A percentile compares a stretch with the other conserved stretches of the same genome.
phyloP scores from a whole-genome alignment of 2,329 filamentous ascomycete genomes.

The Orbilia blumenaviensis region DNA sequence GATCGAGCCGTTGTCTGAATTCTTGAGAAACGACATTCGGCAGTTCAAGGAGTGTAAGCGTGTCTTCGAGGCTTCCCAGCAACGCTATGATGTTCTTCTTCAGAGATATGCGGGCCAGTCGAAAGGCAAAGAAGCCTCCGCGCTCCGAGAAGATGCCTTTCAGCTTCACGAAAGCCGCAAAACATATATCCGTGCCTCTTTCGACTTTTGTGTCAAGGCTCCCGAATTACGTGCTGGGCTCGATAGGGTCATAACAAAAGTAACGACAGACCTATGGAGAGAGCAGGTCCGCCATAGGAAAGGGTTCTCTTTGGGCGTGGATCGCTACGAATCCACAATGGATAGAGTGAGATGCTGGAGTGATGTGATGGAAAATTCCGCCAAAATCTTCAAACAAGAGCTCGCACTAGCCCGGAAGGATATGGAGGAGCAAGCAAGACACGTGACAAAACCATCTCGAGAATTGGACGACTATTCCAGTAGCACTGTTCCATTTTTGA shows the following conservation, averaged over 20 bases:
- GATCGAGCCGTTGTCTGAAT: constrained; percentile 81
- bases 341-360: constrained; percentile 92
- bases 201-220: constrained; percentile 90
- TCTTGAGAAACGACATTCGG: constrained; percentile 80
- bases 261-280: constrained; percentile 87
- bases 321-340: constrained; percentile 79
- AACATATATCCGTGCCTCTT: constrained; percentile 85
- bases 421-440: constrained; percentile 79
- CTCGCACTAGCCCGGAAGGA: constrained; percentile 80
- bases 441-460: constrained; percentile 78
- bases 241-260: constrained; percentile 83
- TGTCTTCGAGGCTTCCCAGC: constrained; percentile 79
- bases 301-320: constrained; percentile 69
- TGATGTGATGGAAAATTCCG: constrained; percentile 90
- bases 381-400: constrained; percentile 82
- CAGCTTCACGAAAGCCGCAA: constrained; percentile 92
- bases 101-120: constrained; percentile 83
- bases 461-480: constrained; percentile 92
- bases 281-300: constrained; percentile 81
- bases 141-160: constrained; percentile 93
- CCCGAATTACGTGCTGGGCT: constrained; percentile 84
- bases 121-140: constrained; percentile 92
- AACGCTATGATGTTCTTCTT: constrained; percentile 81
- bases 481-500: constrained; percentile 85
- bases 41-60: constrained; percentile 78